Percentiles rank a stretch among this genome's conserved stretches.
These are phyloP conservation scores for Monosporascus ibericus DNA, from an alignment of 2,329 filamentous ascomycete species.

Conservation along the genomic window DNA sequence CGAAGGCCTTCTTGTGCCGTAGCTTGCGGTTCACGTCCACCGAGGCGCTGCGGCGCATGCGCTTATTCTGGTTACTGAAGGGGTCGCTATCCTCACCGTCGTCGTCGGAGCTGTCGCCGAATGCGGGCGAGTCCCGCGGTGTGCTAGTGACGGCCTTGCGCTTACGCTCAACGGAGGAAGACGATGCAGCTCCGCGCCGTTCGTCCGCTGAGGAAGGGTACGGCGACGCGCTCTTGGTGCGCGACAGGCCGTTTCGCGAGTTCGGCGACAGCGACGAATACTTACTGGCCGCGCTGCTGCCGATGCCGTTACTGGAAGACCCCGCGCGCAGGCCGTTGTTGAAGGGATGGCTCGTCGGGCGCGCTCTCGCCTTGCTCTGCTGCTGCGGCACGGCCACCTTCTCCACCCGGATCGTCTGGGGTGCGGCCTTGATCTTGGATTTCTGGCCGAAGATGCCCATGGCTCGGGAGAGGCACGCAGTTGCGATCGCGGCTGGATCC, in stretches of 20 bases:
- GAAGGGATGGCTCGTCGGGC: constrained; percentile 8
- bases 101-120: constrained; percentile 41
- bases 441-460: constrained; percentile 39
- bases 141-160: constrained; percentile 36
- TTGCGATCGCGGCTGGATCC: neutral
- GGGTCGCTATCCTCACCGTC: constrained; percentile 46
- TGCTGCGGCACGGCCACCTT: constrained; percentile 41
- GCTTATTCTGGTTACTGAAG: constrained; percentile 42
- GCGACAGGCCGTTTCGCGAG: constrained; percentile 21
- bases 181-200: constrained; percentile 10
- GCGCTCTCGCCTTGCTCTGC: constrained; percentile 21
- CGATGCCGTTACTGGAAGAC: constrained; percentile 9
- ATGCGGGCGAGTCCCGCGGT: constrained; percentile 38
- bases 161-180: constrained; percentile 31
- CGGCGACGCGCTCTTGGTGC: constrained; percentile 34
- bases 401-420: constrained; percentile 46
- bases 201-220: constrained; percentile 27
- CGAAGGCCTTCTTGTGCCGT: constrained; percentile 39
- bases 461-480: constrained; percentile 1
- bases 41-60: constrained; percentile 37
- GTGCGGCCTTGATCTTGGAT: constrained; percentile 45
- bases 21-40: constrained; percentile 42
- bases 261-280: constrained; percentile 34
- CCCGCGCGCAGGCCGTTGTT: constrained; percentile 10
- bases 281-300: too few species aligned